Percentiles rank a stretch among this genome's conserved stretches.
phyloP scores from a whole-genome alignment of 495 filamentous ascomycete species.

The Podospora tetraspora region DNA sequence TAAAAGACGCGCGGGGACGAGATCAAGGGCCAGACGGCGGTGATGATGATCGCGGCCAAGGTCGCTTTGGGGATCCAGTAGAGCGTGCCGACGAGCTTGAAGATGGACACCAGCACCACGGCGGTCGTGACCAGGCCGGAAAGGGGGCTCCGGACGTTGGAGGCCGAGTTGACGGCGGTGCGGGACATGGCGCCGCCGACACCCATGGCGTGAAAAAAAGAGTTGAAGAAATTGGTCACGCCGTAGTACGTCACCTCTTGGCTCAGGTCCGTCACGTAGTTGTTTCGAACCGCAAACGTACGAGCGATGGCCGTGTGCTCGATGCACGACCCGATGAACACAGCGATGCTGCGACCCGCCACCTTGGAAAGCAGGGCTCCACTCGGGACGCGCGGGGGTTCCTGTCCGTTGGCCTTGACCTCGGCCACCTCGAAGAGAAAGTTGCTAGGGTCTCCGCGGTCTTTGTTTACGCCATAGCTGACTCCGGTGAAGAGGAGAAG shows the following conservation, averaged over 20 bases:
- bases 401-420: constrained; percentile 40
- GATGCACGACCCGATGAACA: constrained; percentile 42
- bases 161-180: constrained; percentile 48
- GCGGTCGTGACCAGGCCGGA: constrained; percentile 43
- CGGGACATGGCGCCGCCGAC: constrained; percentile 47
- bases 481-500: constrained; percentile 45
- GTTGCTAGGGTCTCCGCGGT: constrained; percentile 28
- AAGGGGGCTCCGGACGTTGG: constrained; percentile 39
- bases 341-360: constrained; percentile 35
- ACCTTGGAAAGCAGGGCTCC: constrained; percentile 35
- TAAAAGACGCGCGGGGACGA: constrained; percentile 38
- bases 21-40: constrained; percentile 44
- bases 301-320: constrained; percentile 48
- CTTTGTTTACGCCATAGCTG: constrained; percentile 43
- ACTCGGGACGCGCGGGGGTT: constrained; percentile 34
- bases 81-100: constrained; percentile 42
- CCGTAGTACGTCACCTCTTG: constrained; percentile 48
- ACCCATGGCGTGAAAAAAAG: constrained; percentile 46
- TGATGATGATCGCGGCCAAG: constrained; percentile 44
- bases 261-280: constrained; percentile 44
- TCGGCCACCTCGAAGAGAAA: constrained; percentile 40
- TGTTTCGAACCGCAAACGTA: constrained; percentile 43
- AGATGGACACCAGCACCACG: constrained; percentile 45
- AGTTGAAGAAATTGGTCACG: constrained; percentile 45
- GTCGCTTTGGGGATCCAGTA: constrained; percentile 51